Evolutionary conservation across 2,329 filamentous ascomycete species (phyloP).

Genomic region (Cercospora zeae-maydis): DNA sequence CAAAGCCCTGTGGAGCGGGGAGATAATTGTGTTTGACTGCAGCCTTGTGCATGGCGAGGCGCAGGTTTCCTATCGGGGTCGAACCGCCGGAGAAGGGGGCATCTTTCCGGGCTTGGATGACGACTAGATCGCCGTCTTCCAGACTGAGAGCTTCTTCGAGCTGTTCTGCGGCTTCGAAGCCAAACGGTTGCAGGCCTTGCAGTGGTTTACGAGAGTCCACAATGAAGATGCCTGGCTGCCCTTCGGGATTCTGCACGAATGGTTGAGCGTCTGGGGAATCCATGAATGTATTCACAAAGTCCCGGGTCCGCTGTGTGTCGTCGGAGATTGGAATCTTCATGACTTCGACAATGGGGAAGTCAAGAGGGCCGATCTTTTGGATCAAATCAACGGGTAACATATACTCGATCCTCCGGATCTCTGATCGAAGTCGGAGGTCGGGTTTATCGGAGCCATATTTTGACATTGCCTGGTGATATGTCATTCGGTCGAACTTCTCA

Average conservation of each 20-base stretch:
- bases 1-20: constrained; percentile 50
- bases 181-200: constrained; percentile 71
- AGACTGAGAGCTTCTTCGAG: constrained; percentile 53
- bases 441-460: constrained; percentile 88
- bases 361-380: constrained; percentile 68
- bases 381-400: constrained; percentile 63
- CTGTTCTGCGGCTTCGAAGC: constrained; percentile 64
- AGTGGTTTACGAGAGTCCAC: constrained; percentile 71
- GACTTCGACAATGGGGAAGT: constrained; percentile 68
- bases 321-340: constrained; percentile 63
- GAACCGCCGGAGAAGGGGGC: constrained; percentile 68
- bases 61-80: constrained; percentile 66
- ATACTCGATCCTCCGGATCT: constrained; percentile 62
- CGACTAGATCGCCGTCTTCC: constrained; percentile 71
- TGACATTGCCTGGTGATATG: constrained; percentile 75
- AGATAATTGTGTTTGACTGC: constrained; percentile 64
- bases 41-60: constrained; percentile 64
- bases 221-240: constrained; percentile 76
- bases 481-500: constrained; percentile 55
- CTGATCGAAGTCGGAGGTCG: constrained; percentile 70
- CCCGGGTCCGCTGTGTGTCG: constrained; percentile 52
- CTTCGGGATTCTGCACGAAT: constrained; percentile 66
- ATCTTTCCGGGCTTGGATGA: constrained; percentile 73
- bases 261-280: constrained; percentile 57
- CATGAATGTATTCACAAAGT: constrained; percentile 68